phyloP scores from a whole-genome alignment of 2,329 filamentous ascomycete species.

The Ambrosiella beaveri region DNA sequence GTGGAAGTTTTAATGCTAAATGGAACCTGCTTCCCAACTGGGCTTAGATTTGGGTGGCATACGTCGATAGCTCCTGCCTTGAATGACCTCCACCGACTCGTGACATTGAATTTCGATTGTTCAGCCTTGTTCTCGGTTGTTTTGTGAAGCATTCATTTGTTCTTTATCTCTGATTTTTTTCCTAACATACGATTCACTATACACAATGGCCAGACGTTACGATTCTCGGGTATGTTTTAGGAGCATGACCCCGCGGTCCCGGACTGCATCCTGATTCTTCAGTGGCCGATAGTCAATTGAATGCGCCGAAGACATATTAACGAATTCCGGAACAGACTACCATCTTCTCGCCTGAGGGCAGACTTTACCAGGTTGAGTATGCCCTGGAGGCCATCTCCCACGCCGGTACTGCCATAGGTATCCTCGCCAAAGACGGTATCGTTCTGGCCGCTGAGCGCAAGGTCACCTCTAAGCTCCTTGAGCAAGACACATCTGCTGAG shows the following conservation, averaged over 20 bases:
- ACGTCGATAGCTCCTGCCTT: conserved; percentile 2
- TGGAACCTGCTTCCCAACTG: neutral
- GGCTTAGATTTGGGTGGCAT: neutral
- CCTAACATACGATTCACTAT: neutral
- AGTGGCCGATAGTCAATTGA: neutral
- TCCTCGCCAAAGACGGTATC: conserved; percentile 94
- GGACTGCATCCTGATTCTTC: neutral
- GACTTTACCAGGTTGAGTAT: conserved; percentile 98
- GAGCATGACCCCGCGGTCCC: neutral
- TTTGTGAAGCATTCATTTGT: neutral
- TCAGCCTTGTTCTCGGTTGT: neutral
- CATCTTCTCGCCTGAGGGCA: conserved; percentile 98
- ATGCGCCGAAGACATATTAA: too few relatives aligned
- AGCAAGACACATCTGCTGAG: conserved; percentile 98
- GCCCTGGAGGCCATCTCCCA: conserved; percentile 97
- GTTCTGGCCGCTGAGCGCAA: conserved; percentile 96
- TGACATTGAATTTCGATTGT: too few relatives aligned
- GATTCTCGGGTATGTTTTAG: conserved; percentile 64
- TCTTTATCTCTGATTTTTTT: neutral
- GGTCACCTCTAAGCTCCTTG: conserved; percentile 95
- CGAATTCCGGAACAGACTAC: conserved; percentile 51
- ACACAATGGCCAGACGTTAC: conserved; percentile 82
- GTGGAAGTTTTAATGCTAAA: conserved; percentile 14
- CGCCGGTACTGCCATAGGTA: conserved; percentile 88
- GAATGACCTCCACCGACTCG: neutral